Percentiles rank a stretch among this genome's conserved stretches.
These are phyloP conservation scores for Rhizopogon vulgaris DNA, from an alignment of 768 basidiomycete species.

Conservation along the genomic window DNA sequence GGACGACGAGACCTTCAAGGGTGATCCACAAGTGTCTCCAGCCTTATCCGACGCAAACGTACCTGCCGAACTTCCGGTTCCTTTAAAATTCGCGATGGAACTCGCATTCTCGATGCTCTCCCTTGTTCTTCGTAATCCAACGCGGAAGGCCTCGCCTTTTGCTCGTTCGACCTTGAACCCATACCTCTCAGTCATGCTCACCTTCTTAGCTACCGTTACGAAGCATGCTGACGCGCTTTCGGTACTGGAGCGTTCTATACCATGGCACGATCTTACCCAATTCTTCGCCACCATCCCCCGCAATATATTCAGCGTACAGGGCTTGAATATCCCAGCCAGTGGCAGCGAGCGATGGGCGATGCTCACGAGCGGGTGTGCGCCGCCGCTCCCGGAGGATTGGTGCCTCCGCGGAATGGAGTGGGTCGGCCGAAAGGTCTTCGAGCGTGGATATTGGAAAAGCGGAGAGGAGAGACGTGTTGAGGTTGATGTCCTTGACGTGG, in stretches of 20 bases:
- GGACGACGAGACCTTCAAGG: conserved; percentile 40
- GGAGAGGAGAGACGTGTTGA: conserved; percentile 62
- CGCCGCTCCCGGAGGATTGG: conserved; percentile 90
- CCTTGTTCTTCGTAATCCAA: conserved; percentile 59
- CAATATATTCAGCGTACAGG: conserved; percentile 42
- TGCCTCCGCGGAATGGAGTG: conserved; percentile 94
- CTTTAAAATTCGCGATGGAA: conserved; percentile 71
- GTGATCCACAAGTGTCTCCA: conserved; percentile 20
- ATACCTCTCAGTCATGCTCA: conserved; percentile 80
- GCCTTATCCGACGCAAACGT: conserved; percentile 27
- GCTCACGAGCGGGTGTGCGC: conserved; percentile 61
- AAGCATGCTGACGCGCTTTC: conserved; percentile 57
- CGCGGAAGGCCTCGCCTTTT: conserved; percentile 53
- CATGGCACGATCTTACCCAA: conserved; percentile 70
- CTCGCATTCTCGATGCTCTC: conserved; percentile 76
- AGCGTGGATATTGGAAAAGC: conserved; percentile 92
- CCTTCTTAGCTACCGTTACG: conserved; percentile 77
- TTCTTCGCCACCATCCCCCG: conserved; percentile 62
- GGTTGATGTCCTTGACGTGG: conserved; percentile 69
- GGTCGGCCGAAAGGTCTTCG: conserved; percentile 85
- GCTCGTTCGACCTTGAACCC: conserved; percentile 64
- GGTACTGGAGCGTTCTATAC: conserved; percentile 70
- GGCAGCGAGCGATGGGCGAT: conserved; percentile 55
- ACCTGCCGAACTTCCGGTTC: conserved; percentile 45
- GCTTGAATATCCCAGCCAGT: conserved; percentile 26